Base-by-base conservation (phyloP, 2,329 filamentous ascomycete species). In the Ceratocystis smalleyi region DNA sequence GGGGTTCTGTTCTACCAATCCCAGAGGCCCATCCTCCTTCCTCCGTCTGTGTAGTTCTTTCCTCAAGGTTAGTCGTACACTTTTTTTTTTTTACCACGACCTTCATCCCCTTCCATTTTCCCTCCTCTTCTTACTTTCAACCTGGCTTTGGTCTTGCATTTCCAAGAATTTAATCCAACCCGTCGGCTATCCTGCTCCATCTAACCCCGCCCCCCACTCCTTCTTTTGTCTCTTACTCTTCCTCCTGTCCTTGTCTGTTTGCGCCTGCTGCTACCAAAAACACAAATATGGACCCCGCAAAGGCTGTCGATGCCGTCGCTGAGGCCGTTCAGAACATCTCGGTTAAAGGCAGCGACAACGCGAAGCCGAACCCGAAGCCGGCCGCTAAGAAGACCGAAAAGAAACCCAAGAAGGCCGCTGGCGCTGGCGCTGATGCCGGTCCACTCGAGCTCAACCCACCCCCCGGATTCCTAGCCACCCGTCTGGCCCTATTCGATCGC, bases 381-480 rank as follows among this genome's bases (percentile, higher is more conserved):
- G 61, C 65, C 10, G 62, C 61, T 24, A 77, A 76, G 70, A 74
- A 76, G 69, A 71, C 79, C 70, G 81, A 83, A 74, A 79, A 79
- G 73, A 79, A 80, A 70, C 40, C 63, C 59, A 62, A 62, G 49
- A 78, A 77, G 71, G 74, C 74, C 62, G 72, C 71, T 66, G 71
- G 69, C 49, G 71, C 69, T 64, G 72, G 70, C 67, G 73, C 71
- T 64, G 74, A 72, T 66, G 69, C 71, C 63, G 73, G 74, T 24
- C 76, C 77, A 47, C 72, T 81, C 66, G 78, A 81, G 75, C 73
- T 76, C 72, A 74, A 73, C 69, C 80, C 76, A 32, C 79, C 83
- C 22, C 87, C 91, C 65, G 84, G 86, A 67, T 96, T 88, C 75
- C 84, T 97, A 68, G 79, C 91, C 71, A 84, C 91, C 74, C 86